Evolutionary conservation across 768 basidiomycete genomes (phyloP), one percentile per base, ranked within the genome.

Genomic region (Paxillus ammoniavirescens): DNA sequence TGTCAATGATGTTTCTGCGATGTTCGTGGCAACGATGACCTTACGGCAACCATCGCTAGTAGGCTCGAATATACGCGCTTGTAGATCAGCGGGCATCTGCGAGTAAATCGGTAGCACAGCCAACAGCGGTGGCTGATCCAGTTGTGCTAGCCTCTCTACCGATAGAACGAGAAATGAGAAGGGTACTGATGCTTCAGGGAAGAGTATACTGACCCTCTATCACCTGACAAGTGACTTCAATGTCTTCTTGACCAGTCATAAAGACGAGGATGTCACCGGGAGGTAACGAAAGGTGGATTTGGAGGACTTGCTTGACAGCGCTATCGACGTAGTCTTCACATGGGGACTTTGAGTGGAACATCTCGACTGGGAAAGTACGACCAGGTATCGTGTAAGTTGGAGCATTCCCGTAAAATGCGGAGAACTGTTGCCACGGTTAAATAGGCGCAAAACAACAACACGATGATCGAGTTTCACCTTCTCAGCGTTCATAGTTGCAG

Each of bases 241-340:
- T 99, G 68, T 99, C 96, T 73, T 98, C 97, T 73, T 98, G 97
- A 36, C 97, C 97, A 26, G 97, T 99, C 96, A 98, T 98, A 72
- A 99, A 99, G 23, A 98, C 93, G 40, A 99, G 77, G 48, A 98
- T 91, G 73, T 99, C 97, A 13, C 97, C 97, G 0, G 85, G 83
- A 18, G 96, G 93, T 15, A 89, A 80, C 2, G 96, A 93, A 38
- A 98, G 77, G 68, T 99, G 96, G 42, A 99, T 98, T 65, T 96
- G 92, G 28, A 98, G 79, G 14, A 98, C 91, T 72, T 99, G 96
- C 75, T 98, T 99, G 61, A 99, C 97, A 1, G 97, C 89, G 56
- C 91, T 86, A 67, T 99, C 97, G 52, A 99, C 97, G 65, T 99
- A 99, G 68, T 99, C 97, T 67, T 99, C 97, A 65, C 96, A 99